Conservation (phyloP, 148 eudicot species). For the Tetragonia tetragonoides region DNA sequence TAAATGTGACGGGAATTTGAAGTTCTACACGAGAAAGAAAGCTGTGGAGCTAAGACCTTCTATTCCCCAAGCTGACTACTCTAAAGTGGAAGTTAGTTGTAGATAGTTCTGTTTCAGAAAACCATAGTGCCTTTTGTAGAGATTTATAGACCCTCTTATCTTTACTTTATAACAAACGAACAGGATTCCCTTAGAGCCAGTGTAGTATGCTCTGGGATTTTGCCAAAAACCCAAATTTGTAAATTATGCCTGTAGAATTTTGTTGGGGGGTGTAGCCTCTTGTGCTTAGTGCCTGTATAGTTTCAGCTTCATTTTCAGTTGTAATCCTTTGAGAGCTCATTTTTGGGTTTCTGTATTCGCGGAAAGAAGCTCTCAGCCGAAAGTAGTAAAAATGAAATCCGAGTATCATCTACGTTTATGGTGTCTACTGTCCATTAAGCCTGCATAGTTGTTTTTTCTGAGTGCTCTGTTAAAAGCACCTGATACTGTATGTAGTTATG, state of each 20-base stretch:
- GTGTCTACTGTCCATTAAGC: background rate
- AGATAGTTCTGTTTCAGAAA: slow-evolving; percentile 17
- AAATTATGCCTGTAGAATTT: slow-evolving; percentile 1
- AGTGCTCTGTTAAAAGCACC: background rate
- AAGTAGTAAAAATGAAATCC: background rate
- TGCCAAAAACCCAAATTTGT: slow-evolving; percentile 6
- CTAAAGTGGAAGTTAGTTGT: slow-evolving; percentile 41
- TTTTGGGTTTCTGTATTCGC: background rate
- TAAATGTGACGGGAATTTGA: slow-evolving; percentile 21
- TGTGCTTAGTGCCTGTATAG: slow-evolving; percentile 24
- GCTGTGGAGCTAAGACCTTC: slow-evolving; percentile 33
- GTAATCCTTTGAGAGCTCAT: slow-evolving; percentile 18
- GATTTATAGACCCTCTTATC: background rate
- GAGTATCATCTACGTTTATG: background rate
- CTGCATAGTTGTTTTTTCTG: background rate
- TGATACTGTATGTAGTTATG: too few relatives aligned
- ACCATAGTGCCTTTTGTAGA: slow-evolving; percentile 1
- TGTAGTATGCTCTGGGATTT: slow-evolving; percentile 1
- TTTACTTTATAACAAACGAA: background rate
- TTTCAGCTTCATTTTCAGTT: slow-evolving; percentile 1
- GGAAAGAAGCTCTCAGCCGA: slow-evolving; percentile 12
- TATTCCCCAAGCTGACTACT: slow-evolving; percentile 20
- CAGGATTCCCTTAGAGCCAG: background rate
- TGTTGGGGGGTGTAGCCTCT: background rate
- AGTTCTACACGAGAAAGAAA: slow-evolving; percentile 52